Base-by-base conservation (phyloP, 345 rosid genomes). In the Arabidopsis arenosa region DNA sequence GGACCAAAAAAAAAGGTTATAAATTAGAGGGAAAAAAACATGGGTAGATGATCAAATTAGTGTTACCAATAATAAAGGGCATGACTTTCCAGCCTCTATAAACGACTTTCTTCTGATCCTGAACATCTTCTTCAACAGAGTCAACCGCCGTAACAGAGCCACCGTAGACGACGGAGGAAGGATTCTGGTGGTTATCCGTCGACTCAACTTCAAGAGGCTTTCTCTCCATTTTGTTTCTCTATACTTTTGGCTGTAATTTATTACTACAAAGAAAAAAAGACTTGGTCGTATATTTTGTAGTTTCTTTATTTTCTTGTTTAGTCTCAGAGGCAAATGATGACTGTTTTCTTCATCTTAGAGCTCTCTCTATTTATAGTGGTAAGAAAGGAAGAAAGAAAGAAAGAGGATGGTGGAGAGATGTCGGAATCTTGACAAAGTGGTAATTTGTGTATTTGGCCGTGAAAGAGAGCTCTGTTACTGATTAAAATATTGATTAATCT, bases 21-120 rank as follows among this genome's bases (percentile, higher is more conserved):
- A 47, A 47, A 47, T 6, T n/a, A 47, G 23, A n/a, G 9, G 0
- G 11, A 15, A 40, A 13, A 17, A 11, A 70, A 5, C 1, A 12
- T 17, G 26, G 14, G 53, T 9, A 61, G 39, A 61, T 45, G 33
- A 37, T 10, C 0, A 6, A 14, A 23, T 4, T 8, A 15, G 26
- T 2, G 18, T 21, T 51, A 89, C 95, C 92, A 66, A 89, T 87
- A 44, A 89, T 85, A 63, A 79, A 87, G 54, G 92, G 95, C 92
- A 87, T 89, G 78, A 78, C 86, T 79, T 79, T 87, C 95, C 95
- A 89, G 61, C 95, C 95, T 77, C 87, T 87, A 63, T 81, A 85
- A 26, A 83, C 76, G 37, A 81, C 23, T 75, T 83, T 53, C 4
- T 75, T 43, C 59, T 78, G 35, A 54, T 54, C 79, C 35, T 33